Base-by-base conservation (phyloP, 148 eudicot species). In the Fagopyrum tataricum region DNA sequence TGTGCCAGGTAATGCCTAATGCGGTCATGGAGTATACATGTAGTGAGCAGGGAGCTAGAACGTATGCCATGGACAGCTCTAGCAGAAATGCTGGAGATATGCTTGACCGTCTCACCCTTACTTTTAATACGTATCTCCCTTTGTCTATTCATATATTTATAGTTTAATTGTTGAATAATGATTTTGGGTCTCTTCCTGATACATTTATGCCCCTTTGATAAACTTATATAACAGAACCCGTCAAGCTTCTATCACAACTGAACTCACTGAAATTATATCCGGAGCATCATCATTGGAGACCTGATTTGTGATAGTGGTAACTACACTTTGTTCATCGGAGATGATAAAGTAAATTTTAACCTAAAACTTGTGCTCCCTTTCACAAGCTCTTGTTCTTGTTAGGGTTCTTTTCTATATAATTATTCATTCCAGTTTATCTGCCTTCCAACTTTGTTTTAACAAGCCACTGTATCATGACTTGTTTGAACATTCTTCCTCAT, bases 61-160 rank as follows among this genome's bases (percentile, higher is more conserved):
- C 84, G 89, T 84, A 87, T 78, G 89, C 89, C 18, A 86, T 86
- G 89, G 89, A 86, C 42, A 84, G 87, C 71, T 84, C 89, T 58
- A 86, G 89, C 79, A 84, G 87, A 75, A 86, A 86, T 76, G 89
- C 89, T 46, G 89, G 89, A 48, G 72, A 75, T 17, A 64, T 70
- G 72, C 72, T 70, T 70, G 72, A 70, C 52, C 72, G 72, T 70
- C 72, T 70, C 11, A 70, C 72, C 8, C 72, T 70, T 46, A 70
- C 72, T 2, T 70, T 43, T 51, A 70, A 70, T 37, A 70, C 51
- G 72, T 70, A 51, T 14, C 69, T 37, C 44, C 13, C 17, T 37
- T 13, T 20, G 5, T 21, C 68, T 17, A 67, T 40, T 2, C 37
- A 31, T 2, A 26, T 2, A 58, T 10, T 15, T 58, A 58, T 58